Conservation (phyloP, 352 stramenopile genomes). For the Phytophthora ramorum region DNA sequence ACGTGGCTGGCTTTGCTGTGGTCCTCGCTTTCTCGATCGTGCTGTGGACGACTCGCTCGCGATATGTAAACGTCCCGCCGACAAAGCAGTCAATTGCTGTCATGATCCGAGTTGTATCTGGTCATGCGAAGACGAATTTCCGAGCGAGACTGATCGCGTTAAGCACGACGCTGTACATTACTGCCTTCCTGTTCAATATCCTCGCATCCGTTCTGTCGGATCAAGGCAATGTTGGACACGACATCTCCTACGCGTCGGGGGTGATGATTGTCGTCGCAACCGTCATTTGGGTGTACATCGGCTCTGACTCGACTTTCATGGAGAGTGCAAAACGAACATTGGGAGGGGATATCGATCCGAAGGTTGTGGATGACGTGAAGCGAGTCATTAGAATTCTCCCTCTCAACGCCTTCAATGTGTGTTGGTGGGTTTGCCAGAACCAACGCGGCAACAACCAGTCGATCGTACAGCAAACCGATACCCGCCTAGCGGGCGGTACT, state of each 20-base stretch:
- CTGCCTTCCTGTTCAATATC: slow-evolving; percentile 53
- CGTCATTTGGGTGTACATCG: slow-evolving; percentile 23
- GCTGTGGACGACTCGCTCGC: slow-evolving; percentile 34
- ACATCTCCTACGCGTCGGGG: slow-evolving; percentile 47
- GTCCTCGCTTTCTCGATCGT: not conserved
- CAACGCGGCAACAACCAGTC: slow-evolving; percentile 67
- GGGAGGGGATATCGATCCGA: slow-evolving; percentile 34
- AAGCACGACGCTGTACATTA: slow-evolving; percentile 37
- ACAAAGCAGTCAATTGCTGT: slow-evolving; percentile 45
- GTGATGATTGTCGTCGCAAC: slow-evolving; percentile 40
- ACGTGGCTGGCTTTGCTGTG: not conserved
- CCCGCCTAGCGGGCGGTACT: slow-evolving; percentile 34
- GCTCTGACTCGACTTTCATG: slow-evolving; percentile 46
- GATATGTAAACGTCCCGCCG: slow-evolving; percentile 54
- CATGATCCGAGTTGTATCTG: slow-evolving; percentile 41
- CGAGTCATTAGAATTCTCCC: slow-evolving; percentile 20
- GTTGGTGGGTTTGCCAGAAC: slow-evolving; percentile 52
- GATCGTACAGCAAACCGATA: slow-evolving; percentile 65
- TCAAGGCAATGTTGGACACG: slow-evolving; percentile 30
- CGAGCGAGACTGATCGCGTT: slow-evolving; percentile 29
- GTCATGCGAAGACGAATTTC: slow-evolving; percentile 23
- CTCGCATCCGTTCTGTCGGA: slow-evolving; percentile 52
- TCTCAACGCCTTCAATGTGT: slow-evolving; percentile 47
- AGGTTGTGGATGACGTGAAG: slow-evolving; percentile 8
- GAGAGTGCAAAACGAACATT: slow-evolving; percentile 43